phyloP scores from a whole-genome alignment of 441 rosid species.

The Adansonia grandidieri region DNA sequence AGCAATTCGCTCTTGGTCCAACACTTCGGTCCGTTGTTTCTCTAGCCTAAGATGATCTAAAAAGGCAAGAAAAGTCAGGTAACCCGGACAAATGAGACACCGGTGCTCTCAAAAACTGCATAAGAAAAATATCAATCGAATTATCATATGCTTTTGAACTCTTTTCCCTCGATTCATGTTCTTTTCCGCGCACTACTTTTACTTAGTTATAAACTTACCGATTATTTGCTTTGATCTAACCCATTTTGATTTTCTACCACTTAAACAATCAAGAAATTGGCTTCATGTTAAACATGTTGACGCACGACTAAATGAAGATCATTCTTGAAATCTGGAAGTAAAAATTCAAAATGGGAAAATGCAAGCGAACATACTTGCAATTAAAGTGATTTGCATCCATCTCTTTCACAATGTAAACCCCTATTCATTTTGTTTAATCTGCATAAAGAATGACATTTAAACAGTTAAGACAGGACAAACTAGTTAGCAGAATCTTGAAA shows the following conservation, averaged over 20 bases:
- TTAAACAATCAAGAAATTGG: not conserved
- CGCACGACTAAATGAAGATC: not conserved
- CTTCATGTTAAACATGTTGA: too few relatives aligned
- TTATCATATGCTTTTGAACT: too few relatives aligned
- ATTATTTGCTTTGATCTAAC: too few relatives aligned
- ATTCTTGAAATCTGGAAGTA: not conserved
- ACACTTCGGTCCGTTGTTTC: constrained; percentile 26
- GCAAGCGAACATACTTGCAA: constrained; percentile 37
- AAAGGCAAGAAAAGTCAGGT: not conserved
- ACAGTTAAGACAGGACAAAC: not conserved
- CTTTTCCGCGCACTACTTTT: too few relatives aligned
- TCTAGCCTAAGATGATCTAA: constrained; percentile 37
- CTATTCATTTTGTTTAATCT: constrained; percentile 26
- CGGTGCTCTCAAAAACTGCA: too few relatives aligned
- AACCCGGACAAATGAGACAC: too few relatives aligned
- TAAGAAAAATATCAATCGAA: too few relatives aligned
- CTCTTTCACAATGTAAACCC: constrained; percentile 35
- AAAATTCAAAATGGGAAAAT: not conserved
- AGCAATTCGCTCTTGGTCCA: constrained; percentile 28
- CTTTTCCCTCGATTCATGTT: too few relatives aligned
- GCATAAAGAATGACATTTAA: constrained; percentile 1
- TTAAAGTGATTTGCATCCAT: constrained; percentile 39
- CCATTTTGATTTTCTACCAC: too few relatives aligned
- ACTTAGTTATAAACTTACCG: too few relatives aligned
- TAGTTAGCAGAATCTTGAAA: not conserved